These are phyloP conservation scores for Vitellaria paradoxa DNA, from an alignment of 179 eudicot genomes.

Conservation along the genomic window DNA sequence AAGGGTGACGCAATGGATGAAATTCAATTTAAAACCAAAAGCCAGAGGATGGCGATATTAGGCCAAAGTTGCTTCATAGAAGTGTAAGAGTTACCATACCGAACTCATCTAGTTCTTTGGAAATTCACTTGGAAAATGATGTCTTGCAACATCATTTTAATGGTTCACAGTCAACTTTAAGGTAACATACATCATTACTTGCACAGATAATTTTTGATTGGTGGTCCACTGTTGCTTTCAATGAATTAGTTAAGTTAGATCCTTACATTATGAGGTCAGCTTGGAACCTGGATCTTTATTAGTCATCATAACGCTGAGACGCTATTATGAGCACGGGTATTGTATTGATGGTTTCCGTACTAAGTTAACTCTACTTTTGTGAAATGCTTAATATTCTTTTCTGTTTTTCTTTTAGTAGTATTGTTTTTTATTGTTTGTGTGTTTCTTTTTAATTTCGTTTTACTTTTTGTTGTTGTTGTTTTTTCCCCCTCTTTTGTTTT, in stretches of 20 bases:
- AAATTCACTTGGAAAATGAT: slow-evolving; percentile 23
- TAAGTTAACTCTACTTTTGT: slow-evolving; percentile 1
- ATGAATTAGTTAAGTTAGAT: background rate
- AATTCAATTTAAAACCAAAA: slow-evolving; percentile 19
- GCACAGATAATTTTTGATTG: background rate
- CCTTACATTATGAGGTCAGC: background rate
- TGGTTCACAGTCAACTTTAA: slow-evolving; percentile 38
- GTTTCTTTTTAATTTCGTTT: background rate
- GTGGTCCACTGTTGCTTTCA: background rate
- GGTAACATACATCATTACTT: slow-evolving; percentile 39
- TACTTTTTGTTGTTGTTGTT: background rate
- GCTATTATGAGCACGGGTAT: background rate
- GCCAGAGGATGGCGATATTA: slow-evolving; percentile 30
- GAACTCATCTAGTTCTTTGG: slow-evolving; percentile 24
- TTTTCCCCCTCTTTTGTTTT: background rate
- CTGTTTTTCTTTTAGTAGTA: background rate
- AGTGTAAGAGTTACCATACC: slow-evolving; percentile 39
- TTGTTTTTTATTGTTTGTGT: background rate
- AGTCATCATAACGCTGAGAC: no score
- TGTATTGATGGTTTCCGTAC: background rate
- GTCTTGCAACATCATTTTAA: slow-evolving; percentile 30
- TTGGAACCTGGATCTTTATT: background rate
- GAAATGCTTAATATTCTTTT: background rate
- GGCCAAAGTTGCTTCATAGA: slow-evolving; percentile 24
- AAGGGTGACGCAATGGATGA: slow-evolving; percentile 14